These are phyloP conservation scores for Arthrobotrys conoides DNA, from an alignment of 2,329 filamentous ascomycete genomes.

Conservation along the genomic window DNA sequence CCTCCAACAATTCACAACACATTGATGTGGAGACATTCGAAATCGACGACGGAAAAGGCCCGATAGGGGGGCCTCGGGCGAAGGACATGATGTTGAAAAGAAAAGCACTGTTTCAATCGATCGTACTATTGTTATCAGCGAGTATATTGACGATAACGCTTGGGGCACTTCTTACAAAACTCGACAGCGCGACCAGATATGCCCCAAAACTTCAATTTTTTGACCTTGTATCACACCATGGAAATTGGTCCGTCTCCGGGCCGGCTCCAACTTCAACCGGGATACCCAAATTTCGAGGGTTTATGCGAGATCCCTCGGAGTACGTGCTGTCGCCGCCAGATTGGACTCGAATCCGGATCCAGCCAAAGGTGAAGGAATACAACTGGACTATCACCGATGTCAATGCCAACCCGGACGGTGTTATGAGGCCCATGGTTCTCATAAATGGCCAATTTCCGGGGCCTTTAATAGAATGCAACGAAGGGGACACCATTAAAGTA, in stretches of 20 bases:
- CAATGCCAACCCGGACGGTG: slow-evolving; percentile 74
- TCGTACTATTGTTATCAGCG: slow-evolving; percentile 37
- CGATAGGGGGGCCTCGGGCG: neutral
- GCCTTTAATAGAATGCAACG: slow-evolving; percentile 79
- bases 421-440: slow-evolving; percentile 74
- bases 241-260: slow-evolving; percentile 2
- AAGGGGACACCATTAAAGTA: slow-evolving; percentile 79
- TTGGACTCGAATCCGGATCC: slow-evolving; percentile 67
- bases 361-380: slow-evolving; percentile 68
- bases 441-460: slow-evolving; percentile 83
- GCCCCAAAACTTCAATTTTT: slow-evolving; percentile 25
- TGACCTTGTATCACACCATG: slow-evolving; percentile 12
- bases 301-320: slow-evolving; percentile 67
- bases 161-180: slow-evolving; percentile 45
- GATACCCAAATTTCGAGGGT: slow-evolving; percentile 19
- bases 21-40: slow-evolving; percentile 23
- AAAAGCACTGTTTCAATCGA: slow-evolving; percentile 41
- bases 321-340: slow-evolving; percentile 73
- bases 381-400: slow-evolving; percentile 75
- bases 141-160: slow-evolving; percentile 38
- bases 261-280: neutral
- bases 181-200: slow-evolving; percentile 30
- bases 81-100: slow-evolving; percentile 29
- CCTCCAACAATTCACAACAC: slow-evolving; percentile 29
- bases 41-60: slow-evolving; percentile 1